Percentiles rank a stretch among this genome's conserved stretches.
These are phyloP conservation scores for Bolboschoenoplectus hybrid DNA, from an alignment of 202 grass and related monocot genomes.

Conservation along the genomic window DNA sequence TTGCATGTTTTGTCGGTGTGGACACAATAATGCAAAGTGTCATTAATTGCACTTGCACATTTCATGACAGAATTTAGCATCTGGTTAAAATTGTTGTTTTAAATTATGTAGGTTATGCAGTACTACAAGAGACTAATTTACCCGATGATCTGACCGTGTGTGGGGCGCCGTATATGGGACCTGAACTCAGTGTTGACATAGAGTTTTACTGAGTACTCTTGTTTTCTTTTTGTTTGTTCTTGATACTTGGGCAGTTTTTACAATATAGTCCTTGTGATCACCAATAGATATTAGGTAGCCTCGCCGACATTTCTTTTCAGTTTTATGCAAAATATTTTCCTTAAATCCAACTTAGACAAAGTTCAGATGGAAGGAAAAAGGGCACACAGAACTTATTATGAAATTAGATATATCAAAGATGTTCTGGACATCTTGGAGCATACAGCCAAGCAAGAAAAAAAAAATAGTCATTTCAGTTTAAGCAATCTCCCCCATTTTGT, in stretches of 20 bases:
- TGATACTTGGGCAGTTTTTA: slow-evolving; percentile 35
- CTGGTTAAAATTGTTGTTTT: neutral
- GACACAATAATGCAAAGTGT: neutral
- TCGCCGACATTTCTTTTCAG: slow-evolving; percentile 10
- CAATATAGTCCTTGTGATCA: slow-evolving; percentile 27
- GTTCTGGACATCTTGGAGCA: neutral
- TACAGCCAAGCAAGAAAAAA: slow-evolving; percentile 2
- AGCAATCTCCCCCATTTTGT: slow-evolving; percentile 2
- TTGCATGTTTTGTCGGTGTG: neutral
- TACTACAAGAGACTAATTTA: slow-evolving; percentile 60
- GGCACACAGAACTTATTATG: neutral
- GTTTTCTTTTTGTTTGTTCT: slow-evolving; percentile 17
- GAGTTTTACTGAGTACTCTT: slow-evolving; percentile 40
- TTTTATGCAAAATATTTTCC: neutral
- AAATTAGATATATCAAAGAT: neutral
- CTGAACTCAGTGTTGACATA: slow-evolving; percentile 50
- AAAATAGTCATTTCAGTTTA: neutral
- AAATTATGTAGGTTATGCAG: slow-evolving; percentile 49
- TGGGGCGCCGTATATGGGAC: slow-evolving; percentile 70
- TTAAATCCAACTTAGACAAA: neutral
- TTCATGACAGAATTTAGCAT: no score
- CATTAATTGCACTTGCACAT: neutral
- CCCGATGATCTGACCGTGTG: slow-evolving; percentile 58
- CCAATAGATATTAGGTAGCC: neutral
- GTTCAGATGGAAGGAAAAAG: slow-evolving; percentile 11